These are phyloP conservation scores for Phragmites australis DNA, from an alignment of 176 grass and related monocot species.

Conservation along the genomic window DNA sequence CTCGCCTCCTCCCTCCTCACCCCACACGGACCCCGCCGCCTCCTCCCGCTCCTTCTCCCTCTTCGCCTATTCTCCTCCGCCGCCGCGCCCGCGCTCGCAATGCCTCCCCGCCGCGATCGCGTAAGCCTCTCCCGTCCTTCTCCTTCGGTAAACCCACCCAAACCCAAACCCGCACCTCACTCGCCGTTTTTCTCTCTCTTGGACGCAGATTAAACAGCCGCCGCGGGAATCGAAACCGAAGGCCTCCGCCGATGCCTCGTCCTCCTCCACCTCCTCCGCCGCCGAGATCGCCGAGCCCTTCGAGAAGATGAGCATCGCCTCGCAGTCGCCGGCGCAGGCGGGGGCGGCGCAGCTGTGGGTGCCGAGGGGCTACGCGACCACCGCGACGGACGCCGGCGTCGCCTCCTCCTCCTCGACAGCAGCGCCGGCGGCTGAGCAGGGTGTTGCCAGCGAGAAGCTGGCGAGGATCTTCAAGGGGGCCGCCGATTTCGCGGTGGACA, in stretches of 20 bases:
- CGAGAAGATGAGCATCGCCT: constrained; percentile 36
- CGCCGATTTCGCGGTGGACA: constrained; percentile 60
- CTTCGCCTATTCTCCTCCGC: no score
- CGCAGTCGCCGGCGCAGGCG: neutral
- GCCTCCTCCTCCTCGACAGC: neutral
- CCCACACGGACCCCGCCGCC: constrained; percentile 30
- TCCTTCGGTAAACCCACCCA: neutral
- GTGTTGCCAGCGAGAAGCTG: neutral
- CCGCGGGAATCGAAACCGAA: constrained; percentile 52
- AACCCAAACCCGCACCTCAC: neutral
- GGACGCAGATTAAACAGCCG: constrained; percentile 37
- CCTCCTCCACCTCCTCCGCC: neutral
- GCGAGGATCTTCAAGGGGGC: constrained; percentile 60
- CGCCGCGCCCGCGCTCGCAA: no score
- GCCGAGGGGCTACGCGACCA: constrained; percentile 50
- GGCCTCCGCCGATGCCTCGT: neutral
- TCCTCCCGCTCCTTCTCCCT: constrained; percentile 43
- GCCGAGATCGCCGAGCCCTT: constrained; percentile 20
- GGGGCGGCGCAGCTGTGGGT: constrained; percentile 48
- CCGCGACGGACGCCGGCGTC: neutral
- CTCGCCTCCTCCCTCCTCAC: constrained; percentile 39
- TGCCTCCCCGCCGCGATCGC: no score
- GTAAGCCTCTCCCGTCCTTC: neutral
- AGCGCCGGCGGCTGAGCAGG: constrained; percentile 13
- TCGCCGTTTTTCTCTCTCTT: neutral